Conservation (phyloP, 805 yeast genomes). For the Metschnikowia anglica region DNA sequence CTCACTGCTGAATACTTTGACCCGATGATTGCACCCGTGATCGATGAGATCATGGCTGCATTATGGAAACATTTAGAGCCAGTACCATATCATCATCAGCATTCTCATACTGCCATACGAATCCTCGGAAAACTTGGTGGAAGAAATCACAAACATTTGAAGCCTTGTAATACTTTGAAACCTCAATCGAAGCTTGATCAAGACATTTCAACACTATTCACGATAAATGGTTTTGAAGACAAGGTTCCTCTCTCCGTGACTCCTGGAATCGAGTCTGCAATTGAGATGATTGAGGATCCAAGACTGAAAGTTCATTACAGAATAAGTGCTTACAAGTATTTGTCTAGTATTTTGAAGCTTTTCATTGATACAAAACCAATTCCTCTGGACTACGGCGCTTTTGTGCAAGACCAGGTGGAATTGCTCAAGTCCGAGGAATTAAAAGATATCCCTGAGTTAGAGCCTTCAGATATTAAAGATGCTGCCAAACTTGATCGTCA, state of each 20-base stretch:
- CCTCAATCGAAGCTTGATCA: conserved; percentile 58
- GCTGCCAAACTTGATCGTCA: conserved; percentile 52
- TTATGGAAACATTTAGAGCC: conserved; percentile 90
- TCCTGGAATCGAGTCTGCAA: conserved; percentile 78
- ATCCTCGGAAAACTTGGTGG: conserved; percentile 96
- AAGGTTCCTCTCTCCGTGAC: conserved; percentile 73
- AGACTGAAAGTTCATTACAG: conserved; percentile 64
- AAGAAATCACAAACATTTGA: conserved; percentile 81
- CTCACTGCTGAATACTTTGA: conserved; percentile 95
- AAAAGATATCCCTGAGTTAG: conserved; percentile 34
- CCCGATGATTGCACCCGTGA: conserved; percentile 94
- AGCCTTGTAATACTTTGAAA: conserved; percentile 67
- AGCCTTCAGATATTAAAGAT: conserved; percentile 47
- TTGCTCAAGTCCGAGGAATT: conserved; percentile 42
- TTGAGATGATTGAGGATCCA: conserved; percentile 69
- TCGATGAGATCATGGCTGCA: conserved; percentile 91
- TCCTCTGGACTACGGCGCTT: conserved; percentile 42
- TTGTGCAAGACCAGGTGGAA: conserved; percentile 51
- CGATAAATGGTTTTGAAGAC: conserved; percentile 63
- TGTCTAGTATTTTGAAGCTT: conserved; percentile 63
- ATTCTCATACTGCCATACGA: conserved; percentile 90
- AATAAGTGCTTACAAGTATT: conserved; percentile 71
- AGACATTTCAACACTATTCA: conserved; percentile 66
- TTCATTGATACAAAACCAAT: conserved; percentile 58
- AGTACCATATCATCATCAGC: conserved; percentile 90